Conservation (phyloP, 2,329 filamentous ascomycete genomes). For the Aspergillus cejpii region DNA sequence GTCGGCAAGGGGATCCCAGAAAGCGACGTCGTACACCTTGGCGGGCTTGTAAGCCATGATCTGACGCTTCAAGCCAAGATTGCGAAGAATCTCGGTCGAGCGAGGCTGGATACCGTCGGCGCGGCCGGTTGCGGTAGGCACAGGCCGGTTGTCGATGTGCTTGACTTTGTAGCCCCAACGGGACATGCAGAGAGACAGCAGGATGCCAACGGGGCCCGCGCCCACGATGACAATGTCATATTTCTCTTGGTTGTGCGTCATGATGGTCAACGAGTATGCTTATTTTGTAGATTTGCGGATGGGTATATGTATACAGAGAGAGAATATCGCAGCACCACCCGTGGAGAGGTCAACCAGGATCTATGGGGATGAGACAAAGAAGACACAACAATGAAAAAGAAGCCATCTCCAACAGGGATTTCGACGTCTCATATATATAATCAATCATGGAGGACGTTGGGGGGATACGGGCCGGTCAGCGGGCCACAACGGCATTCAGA, state of each 20-base stretch:
- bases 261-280: constrained; percentile 12
- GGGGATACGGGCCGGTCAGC: constrained; percentile 15
- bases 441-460: constrained; percentile 11
- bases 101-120: constrained; percentile 90
- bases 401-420: constrained; percentile 13
- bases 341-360: constrained; percentile 1
- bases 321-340: constrained; percentile 4
- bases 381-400: constrained; percentile 4
- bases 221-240: constrained; percentile 76
- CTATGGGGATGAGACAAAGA: neutral
- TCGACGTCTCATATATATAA: constrained; percentile 26
- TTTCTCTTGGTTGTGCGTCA: constrained; percentile 37
- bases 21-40: constrained; percentile 68
- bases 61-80: constrained; percentile 79
- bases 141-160: constrained; percentile 83
- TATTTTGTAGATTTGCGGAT: neutral
- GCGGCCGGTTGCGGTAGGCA: constrained; percentile 77
- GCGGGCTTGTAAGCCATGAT: constrained; percentile 86
- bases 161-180: constrained; percentile 94
- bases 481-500: constrained; percentile 32
- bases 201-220: constrained; percentile 79
- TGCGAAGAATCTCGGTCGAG: constrained; percentile 76
- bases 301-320: neutral
- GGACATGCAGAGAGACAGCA: constrained; percentile 79
- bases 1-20: constrained; percentile 53